Evolutionary conservation across 257 asterid species (phyloP).

Genomic region (Verbena officinalis): DNA sequence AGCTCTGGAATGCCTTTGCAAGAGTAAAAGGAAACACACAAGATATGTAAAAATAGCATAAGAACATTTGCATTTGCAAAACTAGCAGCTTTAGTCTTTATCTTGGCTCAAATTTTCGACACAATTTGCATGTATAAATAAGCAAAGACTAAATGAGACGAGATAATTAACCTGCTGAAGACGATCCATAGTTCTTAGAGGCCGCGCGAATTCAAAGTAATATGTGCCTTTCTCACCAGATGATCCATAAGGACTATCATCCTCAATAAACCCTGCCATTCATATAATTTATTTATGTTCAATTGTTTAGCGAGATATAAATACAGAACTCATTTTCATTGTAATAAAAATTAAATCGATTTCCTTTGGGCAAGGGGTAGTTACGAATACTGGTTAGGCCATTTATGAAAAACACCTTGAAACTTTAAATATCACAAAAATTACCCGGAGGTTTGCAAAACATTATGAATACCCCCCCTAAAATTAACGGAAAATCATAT

Average conservation of each 20-base stretch:
- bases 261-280: conserved; percentile 62
- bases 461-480: no score
- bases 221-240: conserved; percentile 72
- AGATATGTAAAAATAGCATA: no score
- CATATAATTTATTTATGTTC: background rate
- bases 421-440: no score
- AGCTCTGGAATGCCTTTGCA: no score
- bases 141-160: background rate
- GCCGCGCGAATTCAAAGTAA: conserved; percentile 79
- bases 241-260: conserved; percentile 74
- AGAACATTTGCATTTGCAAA: no score
- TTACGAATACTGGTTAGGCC: no score
- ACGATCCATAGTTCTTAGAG: conserved; percentile 82
- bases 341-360: background rate
- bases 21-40: no score
- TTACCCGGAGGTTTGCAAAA: no score
- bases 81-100: background rate
- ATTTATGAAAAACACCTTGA: no score
- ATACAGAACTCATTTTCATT: no score
- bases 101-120: background rate
- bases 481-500: no score
- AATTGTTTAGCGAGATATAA: background rate
- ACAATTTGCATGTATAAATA: background rate
- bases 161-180: conserved; percentile 71
- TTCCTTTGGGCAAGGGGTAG: background rate